Evolutionary conservation across 2,329 filamentous ascomycete species (phyloP).

Genomic region (Emergomyces africanus): DNA sequence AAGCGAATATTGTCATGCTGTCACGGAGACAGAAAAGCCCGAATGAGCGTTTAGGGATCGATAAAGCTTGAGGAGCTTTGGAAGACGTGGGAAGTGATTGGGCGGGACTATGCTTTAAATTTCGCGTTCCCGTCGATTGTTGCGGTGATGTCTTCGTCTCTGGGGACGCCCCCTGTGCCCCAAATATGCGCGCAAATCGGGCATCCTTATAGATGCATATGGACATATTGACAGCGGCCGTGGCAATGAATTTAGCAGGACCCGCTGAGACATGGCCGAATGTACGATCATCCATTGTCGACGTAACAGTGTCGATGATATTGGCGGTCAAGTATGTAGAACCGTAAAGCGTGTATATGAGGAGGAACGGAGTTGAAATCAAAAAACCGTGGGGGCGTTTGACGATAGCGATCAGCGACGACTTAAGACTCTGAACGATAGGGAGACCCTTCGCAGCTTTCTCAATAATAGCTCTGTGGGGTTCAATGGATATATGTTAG

Average conservation of each 20-base stretch:
- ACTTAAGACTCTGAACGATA: constrained; percentile 29
- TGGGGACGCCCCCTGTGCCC: constrained; percentile 31
- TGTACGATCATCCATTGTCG: constrained; percentile 47
- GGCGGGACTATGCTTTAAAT: constrained; percentile 2
- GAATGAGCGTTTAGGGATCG: constrained; percentile 58
- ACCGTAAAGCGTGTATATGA: constrained; percentile 56
- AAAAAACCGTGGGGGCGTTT: constrained; percentile 31
- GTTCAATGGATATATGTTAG: neutral
- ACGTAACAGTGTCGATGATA: constrained; percentile 65
- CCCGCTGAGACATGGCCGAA: constrained; percentile 56
- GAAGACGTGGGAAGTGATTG: constrained; percentile 3
- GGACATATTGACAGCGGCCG: constrained; percentile 68
- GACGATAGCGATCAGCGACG: constrained; percentile 28
- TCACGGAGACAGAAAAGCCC: constrained; percentile 70
- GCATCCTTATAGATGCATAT: constrained; percentile 85
- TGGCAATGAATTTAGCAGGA: constrained; percentile 66
- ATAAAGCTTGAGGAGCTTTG: constrained; percentile 15
- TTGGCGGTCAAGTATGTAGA: constrained; percentile 87
- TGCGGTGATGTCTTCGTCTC: neutral
- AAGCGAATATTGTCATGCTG: constrained; percentile 79
- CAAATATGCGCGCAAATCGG: constrained; percentile 72
- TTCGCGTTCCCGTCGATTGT: neutral
- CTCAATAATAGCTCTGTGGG: constrained; percentile 36
- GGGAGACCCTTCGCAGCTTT: constrained; percentile 34
- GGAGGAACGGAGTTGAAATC: constrained; percentile 35